Percentiles rank a stretch among this genome's conserved stretches.
phyloP scores from a whole-genome alignment of 257 asterid species.

The Solanum bukasovii region DNA sequence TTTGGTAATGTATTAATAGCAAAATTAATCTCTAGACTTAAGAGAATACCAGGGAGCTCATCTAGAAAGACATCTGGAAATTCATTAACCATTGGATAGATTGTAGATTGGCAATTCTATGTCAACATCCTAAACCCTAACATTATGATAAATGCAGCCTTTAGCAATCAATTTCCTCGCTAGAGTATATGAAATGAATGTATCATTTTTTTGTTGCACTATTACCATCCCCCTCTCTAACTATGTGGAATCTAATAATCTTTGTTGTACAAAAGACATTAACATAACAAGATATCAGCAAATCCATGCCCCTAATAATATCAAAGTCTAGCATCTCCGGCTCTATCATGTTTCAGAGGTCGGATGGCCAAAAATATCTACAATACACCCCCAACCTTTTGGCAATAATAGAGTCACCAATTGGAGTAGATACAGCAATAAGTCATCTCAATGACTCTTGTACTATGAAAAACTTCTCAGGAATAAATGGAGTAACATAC shows the following conservation, averaged over 20 bases:
- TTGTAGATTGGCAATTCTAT: not conserved
- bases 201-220: no score
- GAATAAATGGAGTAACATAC: not conserved
- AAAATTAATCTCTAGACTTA: not conserved
- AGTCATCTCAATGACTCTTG: not conserved
- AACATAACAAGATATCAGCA: not conserved
- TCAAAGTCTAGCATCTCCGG: not conserved
- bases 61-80: not conserved
- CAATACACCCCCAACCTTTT: not conserved
- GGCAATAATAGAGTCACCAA: not conserved
- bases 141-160: not conserved
- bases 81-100: no score
- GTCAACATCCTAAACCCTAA: not conserved
- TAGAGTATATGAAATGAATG: not conserved
- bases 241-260: not conserved
- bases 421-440: no score
- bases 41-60: not conserved
- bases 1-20: not conserved
- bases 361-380: not conserved
- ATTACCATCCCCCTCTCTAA: not conserved
- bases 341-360: not conserved
- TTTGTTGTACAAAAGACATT: not conserved
- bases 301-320: not conserved
- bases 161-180: not conserved
- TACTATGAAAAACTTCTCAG: not conserved